Evolutionary conservation across 192 early-diverging fungal genomes (phyloP), one percentile per base, ranked within the genome.

Genomic region (Backusella macrospora): DNA sequence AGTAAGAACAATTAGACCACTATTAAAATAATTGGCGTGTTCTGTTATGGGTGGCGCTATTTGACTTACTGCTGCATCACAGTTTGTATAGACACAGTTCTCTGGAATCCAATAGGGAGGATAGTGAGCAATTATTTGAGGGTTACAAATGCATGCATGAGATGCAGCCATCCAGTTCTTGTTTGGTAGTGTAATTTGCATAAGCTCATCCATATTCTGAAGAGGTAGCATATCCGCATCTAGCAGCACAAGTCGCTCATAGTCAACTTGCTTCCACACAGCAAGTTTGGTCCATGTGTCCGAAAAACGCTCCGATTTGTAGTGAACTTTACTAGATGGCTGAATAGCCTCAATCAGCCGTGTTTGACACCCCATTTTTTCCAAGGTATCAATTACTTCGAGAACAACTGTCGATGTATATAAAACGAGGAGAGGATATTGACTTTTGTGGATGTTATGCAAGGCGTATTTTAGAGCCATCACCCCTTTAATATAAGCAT

Each of bases 191-290:
- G 69, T 49, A n/a, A 83, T 62, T 3, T 78, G 73, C 80, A 95
- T 89, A 5, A 95, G 46, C 43, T 85, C 84, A 68, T 93, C 92
- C 71, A 94, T 88, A 63, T 90, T 89, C 43, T 81, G 62, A 45
- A 84, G 63, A 0, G 88, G 83, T 15, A 92, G 70, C 78, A 89
- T 90, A 75, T 94, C 94, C 0, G 91, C 86, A 76, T 94, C 94
- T 45, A 95, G 42, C 67, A 92, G 84, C 1, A 82, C 86, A 37
- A 93, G 80, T 26, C 78, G 68, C 29, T 90, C 83, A 74, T 79
- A 92, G 5, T 80, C 81, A 1, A 72, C 71, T 23, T 89, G 83
- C 65, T 88, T 80, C 83, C 90, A 93, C 14, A 84, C 91, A 42
- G 89, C 82, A 10, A 95, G 73, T 71, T 94, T 95, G 44, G 92